phyloP scores from a whole-genome alignment of 495 filamentous ascomycete species.

The Jackrogersella minutella region DNA sequence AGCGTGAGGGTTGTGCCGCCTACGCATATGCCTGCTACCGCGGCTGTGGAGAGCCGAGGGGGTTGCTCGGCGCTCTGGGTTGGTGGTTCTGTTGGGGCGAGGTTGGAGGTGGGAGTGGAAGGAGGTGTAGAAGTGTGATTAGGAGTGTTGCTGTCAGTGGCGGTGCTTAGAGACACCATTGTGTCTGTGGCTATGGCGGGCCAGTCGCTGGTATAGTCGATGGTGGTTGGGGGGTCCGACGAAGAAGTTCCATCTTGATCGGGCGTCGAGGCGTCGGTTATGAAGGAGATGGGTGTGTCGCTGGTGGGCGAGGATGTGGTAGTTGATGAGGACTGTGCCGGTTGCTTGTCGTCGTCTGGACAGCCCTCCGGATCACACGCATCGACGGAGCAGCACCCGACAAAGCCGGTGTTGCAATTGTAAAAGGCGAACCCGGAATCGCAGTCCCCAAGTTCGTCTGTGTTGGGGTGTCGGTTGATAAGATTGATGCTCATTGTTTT shows the following conservation, averaged over 20 bases:
- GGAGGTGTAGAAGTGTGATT: not conserved
- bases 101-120: no score
- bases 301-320: not conserved
- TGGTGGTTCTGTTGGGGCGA: not conserved
- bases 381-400: slow-evolving; percentile 35
- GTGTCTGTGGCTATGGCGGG: not conserved
- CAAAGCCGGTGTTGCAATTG: slow-evolving; percentile 27
- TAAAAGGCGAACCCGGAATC: slow-evolving; percentile 17
- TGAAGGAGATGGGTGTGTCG: not conserved
- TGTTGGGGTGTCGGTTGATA: not conserved
- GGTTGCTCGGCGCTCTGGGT: not conserved
- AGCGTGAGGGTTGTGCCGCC: slow-evolving; percentile 20
- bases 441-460: slow-evolving; percentile 4
- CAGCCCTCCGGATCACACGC: slow-evolving; percentile 24
- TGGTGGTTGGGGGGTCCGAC: not conserved
- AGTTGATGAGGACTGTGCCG: not conserved
- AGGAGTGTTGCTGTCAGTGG: not conserved
- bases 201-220: not conserved
- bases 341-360: slow-evolving; percentile 1
- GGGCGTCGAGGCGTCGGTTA: not conserved
- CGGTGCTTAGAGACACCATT: no score
- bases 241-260: not conserved
- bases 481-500: not conserved
- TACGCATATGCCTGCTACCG: slow-evolving; percentile 30
- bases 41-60: not conserved